Conservation (phyloP, 768 basidiomycete species). For the Boletus rex-veris region DNA sequence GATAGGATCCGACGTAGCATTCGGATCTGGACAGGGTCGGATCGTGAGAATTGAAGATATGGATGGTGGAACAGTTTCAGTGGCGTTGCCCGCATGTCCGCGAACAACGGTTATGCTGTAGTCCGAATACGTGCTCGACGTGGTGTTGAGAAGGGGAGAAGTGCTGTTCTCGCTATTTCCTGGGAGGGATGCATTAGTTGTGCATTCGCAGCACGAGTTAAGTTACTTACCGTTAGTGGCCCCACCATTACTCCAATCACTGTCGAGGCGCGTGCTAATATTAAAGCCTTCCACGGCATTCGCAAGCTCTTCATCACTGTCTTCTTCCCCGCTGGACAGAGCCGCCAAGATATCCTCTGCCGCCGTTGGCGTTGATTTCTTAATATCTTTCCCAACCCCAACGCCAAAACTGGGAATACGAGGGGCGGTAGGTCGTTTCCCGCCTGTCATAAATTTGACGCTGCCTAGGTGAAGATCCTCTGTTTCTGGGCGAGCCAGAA, state of each 20-base stretch:
- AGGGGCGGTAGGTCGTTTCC: slow-evolving; percentile 58
- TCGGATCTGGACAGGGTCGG: slow-evolving; percentile 51
- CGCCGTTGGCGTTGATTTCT: slow-evolving; percentile 30
- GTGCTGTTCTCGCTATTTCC: slow-evolving; percentile 43
- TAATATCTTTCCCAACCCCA: slow-evolving; percentile 62
- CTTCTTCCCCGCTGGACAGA: slow-evolving; percentile 48
- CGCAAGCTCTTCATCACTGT: slow-evolving; percentile 61
- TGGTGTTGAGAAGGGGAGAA: slow-evolving; percentile 52
- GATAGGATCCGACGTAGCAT: slow-evolving; percentile 39
- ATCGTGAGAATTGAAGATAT: slow-evolving; percentile 75
- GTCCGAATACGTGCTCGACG: slow-evolving; percentile 45
- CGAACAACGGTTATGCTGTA: slow-evolving; percentile 73
- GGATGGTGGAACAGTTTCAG: slow-evolving; percentile 45
- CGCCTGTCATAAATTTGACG: slow-evolving; percentile 74
- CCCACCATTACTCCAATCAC: slow-evolving; percentile 40
- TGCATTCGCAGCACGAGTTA: slow-evolving; percentile 2
- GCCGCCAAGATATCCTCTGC: slow-evolving; percentile 35
- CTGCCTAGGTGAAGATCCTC: slow-evolving; percentile 81
- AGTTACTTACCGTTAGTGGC: slow-evolving; percentile 32
- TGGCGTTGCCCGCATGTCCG: slow-evolving; percentile 39
- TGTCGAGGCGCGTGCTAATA: slow-evolving; percentile 45
- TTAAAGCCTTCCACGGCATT: slow-evolving; percentile 56
- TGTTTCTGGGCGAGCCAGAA: slow-evolving; percentile 63
- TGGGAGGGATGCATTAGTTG: slow-evolving; percentile 18
- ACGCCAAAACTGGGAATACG: slow-evolving; percentile 85